Evolutionary conservation across 768 basidiomycete genomes (phyloP).

Genomic region (Hirschioporus abietinus): DNA sequence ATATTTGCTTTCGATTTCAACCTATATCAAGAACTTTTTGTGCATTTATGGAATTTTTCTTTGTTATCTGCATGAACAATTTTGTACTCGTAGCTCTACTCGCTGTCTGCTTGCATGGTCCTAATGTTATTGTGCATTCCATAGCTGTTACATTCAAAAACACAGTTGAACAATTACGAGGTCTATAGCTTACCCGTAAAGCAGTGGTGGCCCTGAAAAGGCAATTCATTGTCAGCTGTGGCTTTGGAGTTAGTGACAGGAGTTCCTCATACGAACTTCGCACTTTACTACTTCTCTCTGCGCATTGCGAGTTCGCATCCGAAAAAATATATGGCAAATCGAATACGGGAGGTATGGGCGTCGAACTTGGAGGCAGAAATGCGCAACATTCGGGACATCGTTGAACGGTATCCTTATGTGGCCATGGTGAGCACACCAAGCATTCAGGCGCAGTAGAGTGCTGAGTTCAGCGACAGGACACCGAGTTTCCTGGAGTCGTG

Average conservation of each 20-base stretch:
- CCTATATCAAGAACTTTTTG: background rate
- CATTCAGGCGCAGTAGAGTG: conserved; percentile 7
- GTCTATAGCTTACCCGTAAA: no score
- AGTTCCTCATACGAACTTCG: background rate
- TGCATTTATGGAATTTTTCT: background rate
- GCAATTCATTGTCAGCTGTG: background rate
- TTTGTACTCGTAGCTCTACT: background rate
- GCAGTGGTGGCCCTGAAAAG: background rate
- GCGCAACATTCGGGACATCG: conserved; percentile 76
- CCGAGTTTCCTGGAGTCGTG: conserved; percentile 98
- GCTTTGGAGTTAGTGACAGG: background rate
- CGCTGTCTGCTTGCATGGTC: background rate
- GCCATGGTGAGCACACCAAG: conserved; percentile 68
- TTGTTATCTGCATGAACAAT: background rate
- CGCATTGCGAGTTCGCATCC: background rate
- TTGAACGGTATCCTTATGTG: conserved; percentile 90
- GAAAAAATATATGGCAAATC: conserved; percentile 16
- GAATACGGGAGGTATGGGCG: conserved; percentile 94
- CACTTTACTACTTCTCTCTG: background rate
- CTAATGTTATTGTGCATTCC: background rate
- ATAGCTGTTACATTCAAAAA: background rate
- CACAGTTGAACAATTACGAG: background rate
- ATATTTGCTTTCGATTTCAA: background rate
- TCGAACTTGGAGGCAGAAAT: conserved; percentile 92
- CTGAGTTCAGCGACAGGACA: conserved; percentile 60